Base-by-base conservation (phyloP, 1,139 yeast species). In the Eremothecium cymbalariae region DNA sequence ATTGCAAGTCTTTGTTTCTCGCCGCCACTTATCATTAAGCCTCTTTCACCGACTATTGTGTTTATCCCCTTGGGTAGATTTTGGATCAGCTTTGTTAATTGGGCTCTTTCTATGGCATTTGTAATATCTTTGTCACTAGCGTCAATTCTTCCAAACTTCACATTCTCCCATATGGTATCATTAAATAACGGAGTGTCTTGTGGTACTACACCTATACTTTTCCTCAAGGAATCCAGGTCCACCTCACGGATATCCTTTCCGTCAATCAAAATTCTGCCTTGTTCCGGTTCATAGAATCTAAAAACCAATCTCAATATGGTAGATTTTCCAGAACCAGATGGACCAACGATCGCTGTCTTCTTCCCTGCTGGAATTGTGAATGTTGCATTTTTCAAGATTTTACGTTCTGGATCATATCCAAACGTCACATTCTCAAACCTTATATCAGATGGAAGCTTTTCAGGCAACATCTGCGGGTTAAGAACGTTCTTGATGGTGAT, bases 21-120 rank as follows among this genome's bases (percentile, higher is more conserved):
- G 38, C 99, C 99, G 9, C 99, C 98, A 8, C 96, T 85, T 31
- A 90, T 86, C 98, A 90, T 90, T 71, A 90, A 70, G 15, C 99
- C 98, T 48, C 99, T 67, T 59, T 93, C 99, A 33, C 99, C 99
- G n/a, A 90, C 98, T 37, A 83, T 67, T 0, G 98, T 90, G 23
- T 79, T 65, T 28, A 72, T 65, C 1, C 96, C 96, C 9, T 83
- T 82, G 0, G 98, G 97, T 31, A 90, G 63, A 33, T 79, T 84
- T 5, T 59, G 50, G 14, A 93, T 68, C 29, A 88, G 63, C 14
- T 62, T 60, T 39, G 74, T 73, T 39, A 90, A 67, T 50, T 82
- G 78, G 1, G 94, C 95, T 45, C 72, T 70, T 28, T 64, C 57
- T 6, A 90, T 78, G 14, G 77, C 86, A 7, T 62, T 59, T 8